A percentile compares a stretch with the other conserved stretches of the same genome.
Evolutionary conservation across 805 yeast species (phyloP).

Genomic region (Wickerhamiella nectarea): DNA sequence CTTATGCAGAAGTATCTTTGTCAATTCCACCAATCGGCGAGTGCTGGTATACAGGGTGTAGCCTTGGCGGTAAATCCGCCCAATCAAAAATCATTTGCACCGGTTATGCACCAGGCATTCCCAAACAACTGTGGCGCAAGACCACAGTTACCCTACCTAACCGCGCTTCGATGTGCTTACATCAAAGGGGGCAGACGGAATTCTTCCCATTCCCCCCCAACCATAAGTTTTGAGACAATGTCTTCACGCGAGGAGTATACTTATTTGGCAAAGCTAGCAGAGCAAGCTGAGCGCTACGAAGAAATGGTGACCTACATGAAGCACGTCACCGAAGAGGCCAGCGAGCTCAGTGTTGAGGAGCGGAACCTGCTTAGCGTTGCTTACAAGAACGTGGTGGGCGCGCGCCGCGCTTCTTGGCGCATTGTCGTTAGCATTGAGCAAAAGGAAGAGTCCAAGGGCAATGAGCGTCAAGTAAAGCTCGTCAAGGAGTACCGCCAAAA

Average conservation of each 20-base stretch:
- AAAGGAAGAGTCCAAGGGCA: conserved; percentile 97
- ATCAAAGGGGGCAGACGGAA: conserved; percentile 8
- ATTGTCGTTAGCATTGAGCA: conserved; percentile 97
- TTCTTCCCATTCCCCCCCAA: conserved; percentile 4
- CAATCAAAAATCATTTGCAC: too few relatives aligned
- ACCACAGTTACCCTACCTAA: conserved; percentile 8
- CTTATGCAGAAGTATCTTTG: not conserved
- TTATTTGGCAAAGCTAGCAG: conserved; percentile 95
- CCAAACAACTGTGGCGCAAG: conserved; percentile 9
- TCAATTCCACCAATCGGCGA: not conserved
- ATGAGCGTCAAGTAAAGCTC: conserved; percentile 71
- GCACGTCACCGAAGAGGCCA: conserved; percentile 57
- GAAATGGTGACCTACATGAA: conserved; percentile 99
- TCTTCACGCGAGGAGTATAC: conserved; percentile 91
- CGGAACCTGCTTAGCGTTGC: conserved; percentile 95
- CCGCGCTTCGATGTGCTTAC: conserved; percentile 6
- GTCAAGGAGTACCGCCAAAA: conserved; percentile 92
- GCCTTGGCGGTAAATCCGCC: too few relatives aligned
- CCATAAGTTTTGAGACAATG: conserved; percentile 12
- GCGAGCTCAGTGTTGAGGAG: conserved; percentile 92
- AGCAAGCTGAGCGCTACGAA: conserved; percentile 99
- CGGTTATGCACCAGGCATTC: not conserved
- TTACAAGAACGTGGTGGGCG: conserved; percentile 96
- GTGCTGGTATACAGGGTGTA: too few relatives aligned
- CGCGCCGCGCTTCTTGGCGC: conserved; percentile 99